Evolutionary conservation across 2,329 filamentous ascomycete species (phyloP), one percentile per base, ranked within the genome.

Genomic region (Colletotrichum sp.): DNA sequence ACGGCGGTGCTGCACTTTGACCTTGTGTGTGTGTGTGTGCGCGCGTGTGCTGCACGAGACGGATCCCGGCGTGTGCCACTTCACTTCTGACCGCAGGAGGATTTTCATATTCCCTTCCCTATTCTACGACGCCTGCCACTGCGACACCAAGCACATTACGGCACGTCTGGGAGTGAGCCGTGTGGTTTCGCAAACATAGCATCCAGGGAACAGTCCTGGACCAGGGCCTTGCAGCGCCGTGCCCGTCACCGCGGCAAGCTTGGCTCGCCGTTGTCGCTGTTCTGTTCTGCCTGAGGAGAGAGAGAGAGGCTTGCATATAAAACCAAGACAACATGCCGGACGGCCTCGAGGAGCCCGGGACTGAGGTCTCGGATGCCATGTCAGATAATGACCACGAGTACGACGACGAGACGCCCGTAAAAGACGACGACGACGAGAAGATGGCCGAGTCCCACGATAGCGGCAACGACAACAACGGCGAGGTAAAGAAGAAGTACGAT

Each of bases 401-500:
- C 83, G 86, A 89, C 82, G 86, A 87, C 79, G 88, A 89, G 71
- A 83, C 84, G 71, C 81, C 82, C 72, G 80, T 83, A 72, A 89
- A 87, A 80, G 85, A 87, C 83, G 83, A 88, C 80, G 86, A 89
- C 84, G 88, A 89, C 78, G 71, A 76, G 30, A 91, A 86, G 79
- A 90, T 91, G 89, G 82, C 86, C 78, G 88, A 88, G 78, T 84
- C 87, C 81, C 83, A 78, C 61, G 76, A 77, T 26, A 76, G 74
- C 66, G 74, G 74, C 55, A 84, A 85, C 79, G 86, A 88, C 78
- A 86, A 88, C 78, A 86, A 85, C 78, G 86, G 85, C 74, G 88
- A 91, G 81, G 84, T 87, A 74, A 92, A 92, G 86, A 94, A 94
- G 86, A 94, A 93, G 85, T 90, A 93, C 83, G 90, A 95, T 87